Evolutionary conservation across 1,284 basidiomycete species (phyloP).

Genomic region (Ceraceosorus bombacis): DNA sequence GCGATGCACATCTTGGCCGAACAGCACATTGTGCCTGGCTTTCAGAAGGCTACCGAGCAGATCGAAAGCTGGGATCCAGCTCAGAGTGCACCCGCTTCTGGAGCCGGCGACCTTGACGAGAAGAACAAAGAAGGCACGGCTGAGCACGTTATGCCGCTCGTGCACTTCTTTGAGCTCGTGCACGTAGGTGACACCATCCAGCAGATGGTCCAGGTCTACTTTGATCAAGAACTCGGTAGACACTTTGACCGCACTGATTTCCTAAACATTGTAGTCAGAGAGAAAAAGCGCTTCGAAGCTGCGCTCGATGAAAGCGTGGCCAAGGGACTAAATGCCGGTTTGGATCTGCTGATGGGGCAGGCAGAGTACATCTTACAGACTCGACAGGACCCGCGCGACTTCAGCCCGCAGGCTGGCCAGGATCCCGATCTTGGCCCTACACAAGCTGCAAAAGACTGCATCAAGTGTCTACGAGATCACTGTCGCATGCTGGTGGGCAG

Average conservation of each 20-base stretch:
- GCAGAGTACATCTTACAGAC: slow-evolving; percentile 86
- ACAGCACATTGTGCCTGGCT: slow-evolving; percentile 76
- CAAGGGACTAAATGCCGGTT: slow-evolving; percentile 82
- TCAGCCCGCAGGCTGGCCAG: slow-evolving; percentile 61
- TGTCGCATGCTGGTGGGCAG: slow-evolving; percentile 83
- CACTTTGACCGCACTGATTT: slow-evolving; percentile 66
- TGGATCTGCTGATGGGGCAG: slow-evolving; percentile 93
- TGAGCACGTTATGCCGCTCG: slow-evolving; percentile 72
- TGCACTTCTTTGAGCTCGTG: slow-evolving; percentile 96
- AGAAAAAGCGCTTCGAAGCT: slow-evolving; percentile 93
- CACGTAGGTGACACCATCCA: slow-evolving; percentile 96
- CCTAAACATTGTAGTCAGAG: slow-evolving; percentile 80
- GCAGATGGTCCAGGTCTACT: slow-evolving; percentile 95
- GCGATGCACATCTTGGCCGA: slow-evolving; percentile 71
- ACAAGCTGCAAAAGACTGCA: slow-evolving; percentile 72
- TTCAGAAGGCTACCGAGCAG: slow-evolving; percentile 59
- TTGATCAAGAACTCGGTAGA: slow-evolving; percentile 72
- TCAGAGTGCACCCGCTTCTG: slow-evolving; percentile 5
- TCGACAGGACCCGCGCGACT: slow-evolving; percentile 75
- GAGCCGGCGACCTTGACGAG: slow-evolving; percentile 1
- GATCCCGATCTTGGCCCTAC: slow-evolving; percentile 57
- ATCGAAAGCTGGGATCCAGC: slow-evolving; percentile 29
- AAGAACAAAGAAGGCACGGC: slow-evolving; percentile 59
- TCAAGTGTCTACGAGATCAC: slow-evolving; percentile 77
- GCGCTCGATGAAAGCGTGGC: slow-evolving; percentile 86